These are phyloP conservation scores for Ambrosia artemisiifolia DNA, from an alignment of 129 eudicot species.

Conservation along the genomic window DNA sequence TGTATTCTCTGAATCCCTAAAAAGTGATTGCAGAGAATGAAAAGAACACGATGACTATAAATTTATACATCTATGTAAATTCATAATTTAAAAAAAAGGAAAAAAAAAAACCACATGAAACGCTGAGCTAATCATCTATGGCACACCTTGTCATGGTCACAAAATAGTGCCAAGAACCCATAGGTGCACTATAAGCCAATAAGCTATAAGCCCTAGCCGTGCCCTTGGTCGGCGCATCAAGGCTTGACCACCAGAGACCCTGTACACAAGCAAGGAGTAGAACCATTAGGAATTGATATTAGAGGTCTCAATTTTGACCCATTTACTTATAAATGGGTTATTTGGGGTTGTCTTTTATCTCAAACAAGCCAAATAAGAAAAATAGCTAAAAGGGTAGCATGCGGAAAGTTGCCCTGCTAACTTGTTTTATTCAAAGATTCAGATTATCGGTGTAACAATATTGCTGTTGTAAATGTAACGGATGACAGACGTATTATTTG, in stretches of 20 bases:
- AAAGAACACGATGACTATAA: constrained; percentile 20
- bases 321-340: background rate
- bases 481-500: too few species aligned
- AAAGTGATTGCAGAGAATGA: constrained; percentile 52
- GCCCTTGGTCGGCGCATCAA: constrained; percentile 87
- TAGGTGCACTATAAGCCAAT: constrained; percentile 75
- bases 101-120: background rate
- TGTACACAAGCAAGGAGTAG: constrained; percentile 21
- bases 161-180: constrained; percentile 84
- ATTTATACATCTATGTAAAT: constrained; percentile 29
- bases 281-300: background rate
- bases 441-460: too few species aligned
- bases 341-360: background rate
- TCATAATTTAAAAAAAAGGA: background rate
- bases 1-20: constrained; percentile 65
- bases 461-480: too few species aligned
- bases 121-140: constrained; percentile 37
- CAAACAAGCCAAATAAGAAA: background rate
- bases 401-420: too few species aligned
- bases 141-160: constrained; percentile 43
- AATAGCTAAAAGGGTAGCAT: background rate
- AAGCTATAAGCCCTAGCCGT: constrained; percentile 70
- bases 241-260: constrained; percentile 85
- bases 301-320: background rate
- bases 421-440: too few species aligned